phyloP scores from a whole-genome alignment of 768 basidiomycete species.

The Hericium erinaceus region DNA sequence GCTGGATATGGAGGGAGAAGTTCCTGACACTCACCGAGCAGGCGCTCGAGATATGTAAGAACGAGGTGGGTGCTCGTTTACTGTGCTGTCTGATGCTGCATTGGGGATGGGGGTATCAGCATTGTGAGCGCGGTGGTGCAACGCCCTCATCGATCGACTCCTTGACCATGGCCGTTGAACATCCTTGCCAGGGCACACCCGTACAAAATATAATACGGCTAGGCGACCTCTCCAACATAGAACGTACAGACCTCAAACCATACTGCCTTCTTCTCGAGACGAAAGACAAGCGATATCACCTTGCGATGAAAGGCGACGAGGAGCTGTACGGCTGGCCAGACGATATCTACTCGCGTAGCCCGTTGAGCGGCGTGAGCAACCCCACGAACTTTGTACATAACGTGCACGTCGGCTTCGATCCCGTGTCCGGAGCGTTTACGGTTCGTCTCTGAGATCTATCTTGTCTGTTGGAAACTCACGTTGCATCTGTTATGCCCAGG shows the following conservation, averaged over 20 bases:
- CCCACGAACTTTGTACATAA: constrained; percentile 99
- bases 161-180: not conserved
- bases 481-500: constrained; percentile 34
- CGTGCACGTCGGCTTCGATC: constrained; percentile 96
- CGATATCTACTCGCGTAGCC: constrained; percentile 87
- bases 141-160: not conserved
- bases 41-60: constrained; percentile 77
- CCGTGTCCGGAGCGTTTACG: constrained; percentile 88
- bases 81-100: not conserved
- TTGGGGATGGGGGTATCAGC: not conserved
- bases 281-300: constrained; percentile 70
- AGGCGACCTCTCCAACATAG: constrained; percentile 76
- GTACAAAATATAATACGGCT: constrained; percentile 56
- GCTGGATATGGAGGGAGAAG: constrained; percentile 86
- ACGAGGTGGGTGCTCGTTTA: constrained; percentile 57
- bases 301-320: constrained; percentile 86
- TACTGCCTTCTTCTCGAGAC: constrained; percentile 87
- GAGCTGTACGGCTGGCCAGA: constrained; percentile 99
- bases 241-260: constrained; percentile 88
- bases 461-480: no score
- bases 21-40: constrained; percentile 83
- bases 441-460: constrained; percentile 35
- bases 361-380: constrained; percentile 86
- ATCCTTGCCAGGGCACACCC: constrained; percentile 20
- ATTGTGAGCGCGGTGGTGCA: not conserved